Evolutionary conservation across 2,329 filamentous ascomycete species (phyloP).

Genomic region (Clonostachys chloroleuca): DNA sequence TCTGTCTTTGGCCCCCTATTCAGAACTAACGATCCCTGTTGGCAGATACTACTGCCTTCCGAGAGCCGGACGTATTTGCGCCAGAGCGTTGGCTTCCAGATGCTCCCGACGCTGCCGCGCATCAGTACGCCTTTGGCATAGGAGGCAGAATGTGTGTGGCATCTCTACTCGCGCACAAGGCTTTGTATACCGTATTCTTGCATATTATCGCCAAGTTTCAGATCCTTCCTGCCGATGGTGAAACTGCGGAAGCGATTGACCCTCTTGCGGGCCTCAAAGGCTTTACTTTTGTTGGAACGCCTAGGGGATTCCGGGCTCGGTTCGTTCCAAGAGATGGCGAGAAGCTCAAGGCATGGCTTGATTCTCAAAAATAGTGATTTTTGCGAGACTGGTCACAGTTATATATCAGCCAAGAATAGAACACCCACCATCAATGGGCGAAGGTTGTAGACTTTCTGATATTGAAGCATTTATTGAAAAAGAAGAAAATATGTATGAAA

Average conservation of each 20-base stretch:
- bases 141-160: slow-evolving; percentile 51
- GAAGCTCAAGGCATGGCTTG: neutral
- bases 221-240: slow-evolving; percentile 23
- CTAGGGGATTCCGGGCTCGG: slow-evolving; percentile 4
- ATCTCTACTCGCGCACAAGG: slow-evolving; percentile 46
- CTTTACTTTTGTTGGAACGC: slow-evolving; percentile 6
- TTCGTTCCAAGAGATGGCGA: slow-evolving; percentile 7
- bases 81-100: slow-evolving; percentile 34
- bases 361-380: slow-evolving; percentile 7
- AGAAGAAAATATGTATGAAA: no score
- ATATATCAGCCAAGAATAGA: no score
- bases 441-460: no score
- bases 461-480: no score
- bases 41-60: slow-evolving; percentile 55
- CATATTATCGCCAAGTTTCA: slow-evolving; percentile 44
- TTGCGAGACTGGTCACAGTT: neutral
- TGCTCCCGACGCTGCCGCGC: slow-evolving; percentile 23
- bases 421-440: no score
- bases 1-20: neutral
- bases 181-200: slow-evolving; percentile 47
- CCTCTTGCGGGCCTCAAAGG: slow-evolving; percentile 11
- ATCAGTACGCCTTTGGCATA: slow-evolving; percentile 49
- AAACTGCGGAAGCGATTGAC: slow-evolving; percentile 8
- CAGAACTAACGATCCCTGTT: neutral
- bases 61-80: slow-evolving; percentile 58